Percentiles rank a stretch among this genome's conserved stretches.
Conservation (phyloP, 108 stramenopile genomes). For the Heterococcus sp. region DNA sequence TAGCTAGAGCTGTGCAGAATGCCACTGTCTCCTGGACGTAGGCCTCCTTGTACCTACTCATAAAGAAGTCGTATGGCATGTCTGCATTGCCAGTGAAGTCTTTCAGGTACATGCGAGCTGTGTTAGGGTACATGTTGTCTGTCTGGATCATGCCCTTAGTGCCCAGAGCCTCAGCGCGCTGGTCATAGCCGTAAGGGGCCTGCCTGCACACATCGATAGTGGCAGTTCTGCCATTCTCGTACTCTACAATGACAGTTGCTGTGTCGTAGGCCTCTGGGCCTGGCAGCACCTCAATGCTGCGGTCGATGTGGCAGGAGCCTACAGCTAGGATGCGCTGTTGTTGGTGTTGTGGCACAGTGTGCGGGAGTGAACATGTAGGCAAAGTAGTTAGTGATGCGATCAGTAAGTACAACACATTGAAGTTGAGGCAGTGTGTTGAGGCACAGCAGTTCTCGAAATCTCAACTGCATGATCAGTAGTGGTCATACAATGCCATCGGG, state of each 20-base stretch:
- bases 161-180: slow-evolving; percentile 92
- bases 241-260: slow-evolving; percentile 81
- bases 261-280: slow-evolving; percentile 88
- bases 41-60: slow-evolving; percentile 83
- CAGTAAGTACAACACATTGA: background rate
- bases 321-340: slow-evolving; percentile 39
- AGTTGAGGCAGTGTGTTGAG: background rate
- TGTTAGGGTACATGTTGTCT: slow-evolving; percentile 75
- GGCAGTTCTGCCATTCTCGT: slow-evolving; percentile 77
- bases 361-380: background rate
- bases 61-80: slow-evolving; percentile 95
- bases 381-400: background rate
- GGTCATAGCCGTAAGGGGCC: slow-evolving; percentile 84
- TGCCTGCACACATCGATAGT: slow-evolving; percentile 94
- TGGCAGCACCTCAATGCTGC: slow-evolving; percentile 69
- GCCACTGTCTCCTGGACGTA: slow-evolving; percentile 75
- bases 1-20: slow-evolving; percentile 85
- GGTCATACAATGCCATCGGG: too few species aligned
- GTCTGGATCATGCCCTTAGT: slow-evolving; percentile 89
- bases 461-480: too few species aligned
- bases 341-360: background rate
- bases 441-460: background rate
- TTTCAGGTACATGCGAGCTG: slow-evolving; percentile 40
- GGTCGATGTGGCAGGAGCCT: slow-evolving; percentile 82
- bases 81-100: slow-evolving; percentile 94